Evolutionary conservation across 352 stramenopile species (phyloP).

Genomic region (Aphanomyces stellatus): DNA sequence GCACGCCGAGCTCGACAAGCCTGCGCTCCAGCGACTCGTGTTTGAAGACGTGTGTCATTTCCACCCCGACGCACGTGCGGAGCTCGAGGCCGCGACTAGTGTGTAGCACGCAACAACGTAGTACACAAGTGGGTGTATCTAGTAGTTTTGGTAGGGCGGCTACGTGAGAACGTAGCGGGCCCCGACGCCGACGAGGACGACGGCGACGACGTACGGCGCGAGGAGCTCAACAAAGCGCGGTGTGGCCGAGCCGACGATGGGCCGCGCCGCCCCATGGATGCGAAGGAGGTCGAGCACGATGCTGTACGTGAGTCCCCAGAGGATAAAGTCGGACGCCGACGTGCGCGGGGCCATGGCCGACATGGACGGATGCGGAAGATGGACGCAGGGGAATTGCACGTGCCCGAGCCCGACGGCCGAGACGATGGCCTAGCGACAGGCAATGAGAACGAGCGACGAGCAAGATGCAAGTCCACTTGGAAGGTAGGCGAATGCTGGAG

Average conservation of each 20-base stretch:
- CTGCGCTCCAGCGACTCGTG: conserved; percentile 66
- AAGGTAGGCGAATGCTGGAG: no score
- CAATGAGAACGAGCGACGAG: neutral
- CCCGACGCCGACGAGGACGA: neutral
- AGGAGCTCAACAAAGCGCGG: neutral
- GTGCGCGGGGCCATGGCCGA: neutral
- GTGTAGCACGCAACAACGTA: neutral
- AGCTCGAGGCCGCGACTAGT: conserved; percentile 28
- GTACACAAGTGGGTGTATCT: neutral
- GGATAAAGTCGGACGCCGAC: neutral
- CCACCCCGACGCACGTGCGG: conserved; percentile 53
- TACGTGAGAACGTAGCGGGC: neutral
- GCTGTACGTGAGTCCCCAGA: conserved; percentile 14
- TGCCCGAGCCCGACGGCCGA: neutral
- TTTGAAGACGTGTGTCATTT: conserved; percentile 84
- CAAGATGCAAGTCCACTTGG: neutral
- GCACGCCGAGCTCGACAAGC: conserved; percentile 48
- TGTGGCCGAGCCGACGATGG: neutral
- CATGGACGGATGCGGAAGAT: neutral
- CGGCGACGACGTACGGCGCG: neutral
- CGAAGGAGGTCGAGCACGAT: neutral
- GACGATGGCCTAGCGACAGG: neutral
- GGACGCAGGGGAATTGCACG: neutral
- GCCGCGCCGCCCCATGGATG: neutral
- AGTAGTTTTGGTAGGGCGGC: no score